Evolutionary conservation across 371 early-diverging fungal species (phyloP).

Genomic region (Zancudomyces culisetae): DNA sequence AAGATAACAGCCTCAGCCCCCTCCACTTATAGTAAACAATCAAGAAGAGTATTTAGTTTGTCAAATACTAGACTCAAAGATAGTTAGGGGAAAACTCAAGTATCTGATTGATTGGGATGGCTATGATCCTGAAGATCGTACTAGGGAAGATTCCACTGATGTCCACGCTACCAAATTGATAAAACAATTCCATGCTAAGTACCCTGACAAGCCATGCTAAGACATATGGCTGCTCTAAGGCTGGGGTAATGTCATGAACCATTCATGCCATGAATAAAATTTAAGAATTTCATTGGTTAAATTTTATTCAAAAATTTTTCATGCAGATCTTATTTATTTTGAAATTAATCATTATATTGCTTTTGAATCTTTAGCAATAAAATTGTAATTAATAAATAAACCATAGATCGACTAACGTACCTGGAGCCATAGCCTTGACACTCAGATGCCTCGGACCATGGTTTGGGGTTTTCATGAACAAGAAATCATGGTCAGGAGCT

Average conservation of each 20-base stretch:
- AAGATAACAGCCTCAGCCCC: neutral
- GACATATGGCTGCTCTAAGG: neutral
- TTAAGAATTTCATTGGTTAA: too few relatives aligned
- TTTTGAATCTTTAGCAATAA: too few relatives aligned
- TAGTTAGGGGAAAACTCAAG: neutral
- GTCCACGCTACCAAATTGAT: neutral
- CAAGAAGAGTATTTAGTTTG: neutral
- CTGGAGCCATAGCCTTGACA: too few relatives aligned
- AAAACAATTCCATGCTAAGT: neutral
- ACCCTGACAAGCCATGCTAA: slow-evolving; percentile 1
- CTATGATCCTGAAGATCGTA: slow-evolving; percentile 1
- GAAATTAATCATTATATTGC: too few relatives aligned
- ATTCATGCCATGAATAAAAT: neutral
- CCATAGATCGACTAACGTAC: too few relatives aligned
- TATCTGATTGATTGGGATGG: slow-evolving; percentile 3
- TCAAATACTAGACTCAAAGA: neutral
- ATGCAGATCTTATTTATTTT: too few relatives aligned
- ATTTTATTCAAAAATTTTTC: too few relatives aligned
- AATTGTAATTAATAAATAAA: too few relatives aligned
- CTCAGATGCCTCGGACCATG: too few relatives aligned
- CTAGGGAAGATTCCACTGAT: neutral
- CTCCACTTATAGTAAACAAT: neutral
- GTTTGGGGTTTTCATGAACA: neutral
- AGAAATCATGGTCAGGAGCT: neutral
- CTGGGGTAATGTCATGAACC: slow-evolving; percentile 3